Percentiles rank a stretch among this genome's conserved stretches.
Evolutionary conservation across 2,329 filamentous ascomycete species (phyloP).

Genomic region (Arthrinium phaeospermum): DNA sequence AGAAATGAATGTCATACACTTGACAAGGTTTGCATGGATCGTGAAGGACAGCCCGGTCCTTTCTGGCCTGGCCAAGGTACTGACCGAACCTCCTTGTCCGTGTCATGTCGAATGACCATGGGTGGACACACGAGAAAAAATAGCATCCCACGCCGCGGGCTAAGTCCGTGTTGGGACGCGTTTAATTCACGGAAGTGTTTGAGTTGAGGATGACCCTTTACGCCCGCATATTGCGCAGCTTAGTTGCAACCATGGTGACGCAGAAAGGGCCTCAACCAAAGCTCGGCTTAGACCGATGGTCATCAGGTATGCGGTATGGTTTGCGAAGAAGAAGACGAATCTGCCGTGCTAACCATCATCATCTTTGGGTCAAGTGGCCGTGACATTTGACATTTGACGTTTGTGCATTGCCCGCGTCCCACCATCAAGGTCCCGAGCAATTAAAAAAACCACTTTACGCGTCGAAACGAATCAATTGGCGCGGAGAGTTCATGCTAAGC

Average conservation of each 20-base stretch:
- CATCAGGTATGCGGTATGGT: neutral
- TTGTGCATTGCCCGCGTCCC: neutral
- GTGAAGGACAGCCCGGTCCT: conserved; percentile 4
- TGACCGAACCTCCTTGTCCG: conserved; percentile 7
- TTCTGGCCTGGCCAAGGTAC: neutral
- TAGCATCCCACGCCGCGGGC: neutral
- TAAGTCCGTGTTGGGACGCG: conserved; percentile 7
- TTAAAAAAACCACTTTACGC: neutral
- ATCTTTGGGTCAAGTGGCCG: neutral
- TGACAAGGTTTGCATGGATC: conserved; percentile 14
- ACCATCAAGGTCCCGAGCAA: conserved; percentile 1
- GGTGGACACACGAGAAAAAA: neutral
- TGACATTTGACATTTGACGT: neutral
- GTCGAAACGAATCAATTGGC: neutral
- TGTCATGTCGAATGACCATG: conserved; percentile 16
- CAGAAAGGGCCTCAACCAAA: neutral
- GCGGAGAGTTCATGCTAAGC: conserved; percentile 4
- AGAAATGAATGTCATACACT: conserved; percentile 2
- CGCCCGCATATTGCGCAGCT: neutral
- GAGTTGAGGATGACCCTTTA: conserved; percentile 13
- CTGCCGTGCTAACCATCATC: neutral
- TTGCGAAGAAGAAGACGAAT: conserved; percentile 10
- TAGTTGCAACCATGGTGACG: conserved; percentile 13
- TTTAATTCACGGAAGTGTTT: conserved; percentile 5
- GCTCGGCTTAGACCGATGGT: neutral